Percentiles rank a stretch among this genome's conserved stretches.
Evolutionary conservation across 2,329 filamentous ascomycete genomes (phyloP).

Genomic region (Fusarium compactum): DNA sequence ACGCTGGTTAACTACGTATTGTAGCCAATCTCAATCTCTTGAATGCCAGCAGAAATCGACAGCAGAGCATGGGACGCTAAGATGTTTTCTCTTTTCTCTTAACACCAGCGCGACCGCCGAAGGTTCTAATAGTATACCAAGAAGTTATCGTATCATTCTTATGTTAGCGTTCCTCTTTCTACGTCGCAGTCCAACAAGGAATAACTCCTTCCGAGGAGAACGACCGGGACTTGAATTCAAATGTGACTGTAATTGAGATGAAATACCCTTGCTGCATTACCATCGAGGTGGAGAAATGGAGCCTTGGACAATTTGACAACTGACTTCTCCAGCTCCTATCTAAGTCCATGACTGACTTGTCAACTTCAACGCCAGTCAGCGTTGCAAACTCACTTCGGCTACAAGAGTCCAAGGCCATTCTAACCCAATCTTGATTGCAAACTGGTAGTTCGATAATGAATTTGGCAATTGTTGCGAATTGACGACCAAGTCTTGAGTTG

Average conservation of each 20-base stretch:
- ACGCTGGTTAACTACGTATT: background rate
- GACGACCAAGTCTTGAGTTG: background rate
- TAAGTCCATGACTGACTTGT: background rate
- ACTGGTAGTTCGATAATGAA: background rate
- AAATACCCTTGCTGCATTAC: background rate
- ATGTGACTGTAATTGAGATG: background rate
- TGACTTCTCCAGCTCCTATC: background rate
- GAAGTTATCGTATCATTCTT: background rate
- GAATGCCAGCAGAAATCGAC: background rate
- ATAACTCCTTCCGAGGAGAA: background rate
- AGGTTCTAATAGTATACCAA: background rate
- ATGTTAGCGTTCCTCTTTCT: background rate
- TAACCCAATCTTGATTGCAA: rapidly evolving
- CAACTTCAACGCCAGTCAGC: background rate
- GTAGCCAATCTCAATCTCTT: background rate
- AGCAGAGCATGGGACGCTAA: background rate
- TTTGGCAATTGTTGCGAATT: background rate
- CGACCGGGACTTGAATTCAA: background rate
- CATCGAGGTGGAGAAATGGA: background rate
- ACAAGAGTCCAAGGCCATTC: background rate
- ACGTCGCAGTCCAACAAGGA: background rate
- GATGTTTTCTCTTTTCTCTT: background rate
- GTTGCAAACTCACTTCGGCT: background rate
- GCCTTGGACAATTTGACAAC: background rate
- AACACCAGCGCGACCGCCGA: background rate